Evolutionary conservation across 2,329 filamentous ascomycete genomes (phyloP).

Genomic region (Claviceps arundinis): DNA sequence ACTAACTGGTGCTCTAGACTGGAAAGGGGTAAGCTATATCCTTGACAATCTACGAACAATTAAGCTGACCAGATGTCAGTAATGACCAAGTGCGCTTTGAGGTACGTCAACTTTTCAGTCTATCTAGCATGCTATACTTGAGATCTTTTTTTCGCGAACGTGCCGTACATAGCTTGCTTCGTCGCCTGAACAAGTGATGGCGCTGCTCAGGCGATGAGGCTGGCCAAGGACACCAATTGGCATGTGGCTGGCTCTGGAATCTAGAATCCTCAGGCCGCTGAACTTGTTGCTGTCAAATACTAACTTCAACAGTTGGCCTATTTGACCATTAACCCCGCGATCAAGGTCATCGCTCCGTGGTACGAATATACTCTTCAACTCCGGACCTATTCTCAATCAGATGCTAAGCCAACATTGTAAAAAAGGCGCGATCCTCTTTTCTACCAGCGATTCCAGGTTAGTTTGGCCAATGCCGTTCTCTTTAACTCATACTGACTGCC

Average conservation of each 20-base stretch:
- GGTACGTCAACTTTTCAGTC: not conserved
- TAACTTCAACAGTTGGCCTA: conserved; percentile 1
- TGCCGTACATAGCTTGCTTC: not conserved
- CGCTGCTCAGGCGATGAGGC: not conserved
- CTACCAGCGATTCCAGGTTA: not conserved
- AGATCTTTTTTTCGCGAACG: not conserved
- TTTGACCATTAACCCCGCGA: not conserved
- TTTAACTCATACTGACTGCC: not conserved
- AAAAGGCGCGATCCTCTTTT: conserved; percentile 1
- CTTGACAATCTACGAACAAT: not conserved
- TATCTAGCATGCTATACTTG: not conserved
- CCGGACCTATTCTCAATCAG: not conserved
- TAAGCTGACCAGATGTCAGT: not conserved
- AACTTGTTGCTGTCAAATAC: not conserved
- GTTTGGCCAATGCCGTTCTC: not conserved
- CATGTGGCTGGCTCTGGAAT: not conserved
- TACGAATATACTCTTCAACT: not conserved
- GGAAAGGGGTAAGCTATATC: conserved; percentile 1
- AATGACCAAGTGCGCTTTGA: conserved; percentile 3
- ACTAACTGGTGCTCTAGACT: not conserved
- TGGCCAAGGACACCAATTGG: too few species aligned
- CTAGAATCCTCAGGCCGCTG: not conserved
- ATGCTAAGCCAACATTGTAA: not conserved
- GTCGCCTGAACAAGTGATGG: not conserved
- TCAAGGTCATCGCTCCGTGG: conserved; percentile 3